phyloP scores from a whole-genome alignment of 2,329 filamentous ascomycete species.

The Curvularia spicifera region DNA sequence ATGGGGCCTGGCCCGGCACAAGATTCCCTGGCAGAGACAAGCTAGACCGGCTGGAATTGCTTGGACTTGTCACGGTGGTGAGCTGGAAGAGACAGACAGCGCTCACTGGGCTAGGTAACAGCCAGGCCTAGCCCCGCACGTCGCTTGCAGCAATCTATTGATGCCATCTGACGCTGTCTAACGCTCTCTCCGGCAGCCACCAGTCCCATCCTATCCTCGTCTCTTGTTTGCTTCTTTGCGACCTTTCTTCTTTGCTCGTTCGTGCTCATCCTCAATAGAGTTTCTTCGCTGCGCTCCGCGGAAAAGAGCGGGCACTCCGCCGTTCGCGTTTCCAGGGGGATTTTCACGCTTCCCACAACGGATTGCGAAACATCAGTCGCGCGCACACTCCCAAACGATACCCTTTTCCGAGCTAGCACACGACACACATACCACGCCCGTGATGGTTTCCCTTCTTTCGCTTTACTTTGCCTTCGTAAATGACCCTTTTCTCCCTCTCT shows the following conservation, averaged over 20 bases:
- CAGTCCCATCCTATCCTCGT: too few species aligned
- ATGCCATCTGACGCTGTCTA: not conserved
- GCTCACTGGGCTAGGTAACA: not conserved
- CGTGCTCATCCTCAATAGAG: not conserved
- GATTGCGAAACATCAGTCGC: constrained; percentile 18
- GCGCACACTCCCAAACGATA: constrained; percentile 10
- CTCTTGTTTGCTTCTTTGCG: not conserved
- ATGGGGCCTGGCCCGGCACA: not conserved
- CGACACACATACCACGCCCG: not conserved
- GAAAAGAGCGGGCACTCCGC: not conserved
- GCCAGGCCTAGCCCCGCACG: not conserved
- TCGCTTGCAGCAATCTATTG: not conserved
- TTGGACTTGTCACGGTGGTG: not conserved
- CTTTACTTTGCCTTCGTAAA: not conserved
- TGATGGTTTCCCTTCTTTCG: not conserved
- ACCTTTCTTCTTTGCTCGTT: not conserved
- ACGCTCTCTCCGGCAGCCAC: not conserved
- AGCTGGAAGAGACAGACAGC: not conserved
- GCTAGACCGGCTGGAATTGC: not conserved
- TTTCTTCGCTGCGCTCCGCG: not conserved
- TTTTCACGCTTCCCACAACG: constrained; percentile 3
- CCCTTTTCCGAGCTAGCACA: constrained; percentile 11
- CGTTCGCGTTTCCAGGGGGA: constrained; percentile 7
- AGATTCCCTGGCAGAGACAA: not conserved
- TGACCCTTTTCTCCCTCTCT: not conserved